phyloP scores from a whole-genome alignment of 2,329 filamentous ascomycete genomes.

The Mariannaea sp. region DNA sequence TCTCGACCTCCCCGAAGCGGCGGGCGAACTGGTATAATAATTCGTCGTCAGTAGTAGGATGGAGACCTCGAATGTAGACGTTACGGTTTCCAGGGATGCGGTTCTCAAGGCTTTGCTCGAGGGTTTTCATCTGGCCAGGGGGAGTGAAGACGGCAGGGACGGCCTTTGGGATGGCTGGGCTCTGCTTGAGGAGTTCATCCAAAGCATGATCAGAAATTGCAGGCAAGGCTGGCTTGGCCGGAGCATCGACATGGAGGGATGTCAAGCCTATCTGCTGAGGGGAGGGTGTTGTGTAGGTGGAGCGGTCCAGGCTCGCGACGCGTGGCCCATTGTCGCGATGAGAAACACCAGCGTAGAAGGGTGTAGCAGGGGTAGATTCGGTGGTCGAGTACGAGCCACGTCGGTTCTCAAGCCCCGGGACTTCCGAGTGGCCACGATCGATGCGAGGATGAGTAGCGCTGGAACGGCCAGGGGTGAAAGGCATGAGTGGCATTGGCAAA shows the following conservation, averaged over 20 bases:
- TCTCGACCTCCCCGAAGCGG: slow-evolving; percentile 92
- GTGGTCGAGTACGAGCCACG: slow-evolving; percentile 71
- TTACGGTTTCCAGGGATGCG: slow-evolving; percentile 91
- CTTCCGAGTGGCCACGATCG: slow-evolving; percentile 56
- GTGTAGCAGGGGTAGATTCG: slow-evolving; percentile 68
- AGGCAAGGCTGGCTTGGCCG: slow-evolving; percentile 49
- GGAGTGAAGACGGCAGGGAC: slow-evolving; percentile 90
- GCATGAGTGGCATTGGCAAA: slow-evolving; percentile 48
- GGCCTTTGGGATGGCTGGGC: slow-evolving; percentile 84
- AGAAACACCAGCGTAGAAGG: slow-evolving; percentile 63
- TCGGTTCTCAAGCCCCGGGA: slow-evolving; percentile 67
- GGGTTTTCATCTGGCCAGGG: slow-evolving; percentile 81
- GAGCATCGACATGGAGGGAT: slow-evolving; percentile 46
- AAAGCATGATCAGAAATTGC: slow-evolving; percentile 56
- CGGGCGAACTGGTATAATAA: slow-evolving; percentile 80
- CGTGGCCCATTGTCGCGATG: slow-evolving; percentile 65
- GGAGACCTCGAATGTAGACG: slow-evolving; percentile 95
- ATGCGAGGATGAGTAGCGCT: slow-evolving; percentile 51
- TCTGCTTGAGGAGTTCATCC: slow-evolving; percentile 70
- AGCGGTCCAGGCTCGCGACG: slow-evolving; percentile 64
- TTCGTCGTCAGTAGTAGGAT: slow-evolving; percentile 93
- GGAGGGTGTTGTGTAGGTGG: slow-evolving; percentile 70
- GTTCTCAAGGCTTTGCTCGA: slow-evolving; percentile 94
- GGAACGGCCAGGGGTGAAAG: slow-evolving; percentile 59
- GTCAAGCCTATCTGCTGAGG: slow-evolving; percentile 60